Evolutionary conservation across 2,329 filamentous ascomycete species (phyloP).

Genomic region (Talaromyces pinophilus): DNA sequence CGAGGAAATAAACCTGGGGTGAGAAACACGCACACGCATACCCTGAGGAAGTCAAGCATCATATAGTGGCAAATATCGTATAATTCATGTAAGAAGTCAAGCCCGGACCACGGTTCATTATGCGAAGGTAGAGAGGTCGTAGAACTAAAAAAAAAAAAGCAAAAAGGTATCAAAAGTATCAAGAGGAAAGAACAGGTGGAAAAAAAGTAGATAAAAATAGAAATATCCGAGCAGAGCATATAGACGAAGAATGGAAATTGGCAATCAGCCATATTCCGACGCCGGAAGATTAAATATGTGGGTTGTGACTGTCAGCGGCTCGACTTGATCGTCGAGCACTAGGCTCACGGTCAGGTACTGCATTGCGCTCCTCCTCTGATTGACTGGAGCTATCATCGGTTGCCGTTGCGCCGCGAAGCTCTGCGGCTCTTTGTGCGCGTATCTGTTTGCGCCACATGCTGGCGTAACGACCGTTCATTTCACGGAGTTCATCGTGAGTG

Average conservation of each 20-base stretch:
- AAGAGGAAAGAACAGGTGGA: constrained; percentile 8
- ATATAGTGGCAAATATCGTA: constrained; percentile 12
- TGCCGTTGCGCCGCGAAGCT: constrained; percentile 31
- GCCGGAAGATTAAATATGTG: background rate
- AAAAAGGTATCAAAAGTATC: constrained; percentile 15
- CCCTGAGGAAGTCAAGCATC: background rate
- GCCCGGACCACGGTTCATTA: constrained; percentile 8
- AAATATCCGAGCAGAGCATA: background rate
- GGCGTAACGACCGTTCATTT: constrained; percentile 70
- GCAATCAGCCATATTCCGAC: background rate
- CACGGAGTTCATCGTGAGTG: constrained; percentile 74
- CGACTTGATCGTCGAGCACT: constrained; percentile 27
- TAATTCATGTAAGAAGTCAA: constrained; percentile 14
- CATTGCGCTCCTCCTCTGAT: constrained; percentile 50
- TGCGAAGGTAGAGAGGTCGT: constrained; percentile 6
- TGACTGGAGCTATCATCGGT: constrained; percentile 52
- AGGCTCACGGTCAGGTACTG: constrained; percentile 24
- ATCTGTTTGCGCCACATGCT: constrained; percentile 92
- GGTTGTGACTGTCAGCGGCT: constrained; percentile 22
- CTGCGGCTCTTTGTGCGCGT: constrained; percentile 69
- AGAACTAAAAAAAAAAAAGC: constrained; percentile 5
- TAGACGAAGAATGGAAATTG: background rate
- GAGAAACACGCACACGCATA: background rate
- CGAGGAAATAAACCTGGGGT: background rate
- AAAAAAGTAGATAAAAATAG: background rate